Evolutionary conservation across 306 rosid species (phyloP), one percentile per base, ranked within the genome.

Genomic region (Ormosia emarginata): DNA sequence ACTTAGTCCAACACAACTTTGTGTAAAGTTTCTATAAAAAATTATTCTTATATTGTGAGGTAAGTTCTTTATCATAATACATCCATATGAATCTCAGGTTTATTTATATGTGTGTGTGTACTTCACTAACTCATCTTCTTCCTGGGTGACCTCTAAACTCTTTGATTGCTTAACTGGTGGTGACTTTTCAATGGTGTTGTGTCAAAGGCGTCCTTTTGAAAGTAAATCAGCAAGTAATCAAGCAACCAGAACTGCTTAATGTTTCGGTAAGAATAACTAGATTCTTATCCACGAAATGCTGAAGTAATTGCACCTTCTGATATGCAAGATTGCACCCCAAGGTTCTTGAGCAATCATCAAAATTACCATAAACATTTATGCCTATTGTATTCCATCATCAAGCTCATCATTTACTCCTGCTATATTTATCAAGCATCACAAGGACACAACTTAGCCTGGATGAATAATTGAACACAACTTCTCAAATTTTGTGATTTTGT

Each of bases 171-270:
- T 75, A 62, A 68, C 32, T 49, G 80, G 74, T 76, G 49, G 57
- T 77, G 79, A 63, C 71, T 88, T 82, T 72, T 64, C 79, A 81
- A 85, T 92, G 98, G 87, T 95, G 98, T 81, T 93, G 98, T 44
- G 94, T 93, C 67, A 95, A 93, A 90, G 99, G 98, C 46, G 90
- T 94, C 29, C 85, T 95, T 57, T 88, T 95, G 92, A 97, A 95
- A 93, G 98, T 95, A 77, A 93, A 95, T 53, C 90, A 90, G 74
- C 91, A 89, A 63, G 71, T 95, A 84, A 85, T 90, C 73, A 79
- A 88, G 86, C 89, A 81, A 61, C 99, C 97, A 14, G 90, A 90
- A 75, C 84, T 95, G 89, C 96, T 95, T 14, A 92, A 89, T 80
- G 81, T 83, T 74, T 84, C 82, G 63, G 99, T 95, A 88, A 91